A percentile compares a stretch with the other conserved stretches of the same genome.
Evolutionary conservation across 345 rosid species (phyloP).

Genomic region (Alliaria petiolata): DNA sequence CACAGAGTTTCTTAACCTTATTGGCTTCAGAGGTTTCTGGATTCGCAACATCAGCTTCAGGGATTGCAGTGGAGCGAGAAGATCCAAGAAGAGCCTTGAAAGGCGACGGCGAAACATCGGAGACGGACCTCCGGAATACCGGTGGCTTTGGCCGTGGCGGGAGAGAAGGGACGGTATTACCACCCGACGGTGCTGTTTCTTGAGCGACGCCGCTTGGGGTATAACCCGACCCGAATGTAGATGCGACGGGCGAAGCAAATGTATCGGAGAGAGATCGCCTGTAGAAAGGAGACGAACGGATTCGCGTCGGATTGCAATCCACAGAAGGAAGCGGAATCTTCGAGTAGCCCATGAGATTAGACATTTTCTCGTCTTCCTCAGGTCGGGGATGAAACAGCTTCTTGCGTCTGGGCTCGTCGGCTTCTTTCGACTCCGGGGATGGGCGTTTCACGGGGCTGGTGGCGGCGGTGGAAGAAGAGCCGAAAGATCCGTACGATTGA

Average conservation of each 20-base stretch:
- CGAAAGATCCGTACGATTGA: constrained; percentile 28
- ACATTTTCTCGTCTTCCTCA: constrained; percentile 21
- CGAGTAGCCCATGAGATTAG: constrained; percentile 22
- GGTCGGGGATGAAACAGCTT: constrained; percentile 20
- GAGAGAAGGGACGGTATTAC: constrained; percentile 5
- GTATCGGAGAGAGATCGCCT: constrained; percentile 32
- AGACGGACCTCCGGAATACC: constrained; percentile 26
- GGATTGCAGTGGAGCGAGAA: not conserved
- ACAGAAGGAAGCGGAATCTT: constrained; percentile 24
- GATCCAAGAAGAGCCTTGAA: constrained; percentile 9
- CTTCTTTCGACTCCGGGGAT: constrained; percentile 28
- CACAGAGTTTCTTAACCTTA: constrained; percentile 9
- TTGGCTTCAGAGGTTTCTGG: constrained; percentile 24
- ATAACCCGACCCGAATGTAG: constrained; percentile 12
- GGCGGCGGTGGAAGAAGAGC: constrained; percentile 21
- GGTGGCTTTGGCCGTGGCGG: constrained; percentile 32
- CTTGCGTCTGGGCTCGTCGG: constrained; percentile 30
- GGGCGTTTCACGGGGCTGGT: constrained; percentile 33
- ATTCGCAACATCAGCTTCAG: constrained; percentile 1
- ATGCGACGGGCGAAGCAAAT: constrained; percentile 13
- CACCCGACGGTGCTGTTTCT: constrained; percentile 20
- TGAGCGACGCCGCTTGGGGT: not conserved
- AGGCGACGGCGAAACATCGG: constrained; percentile 28
- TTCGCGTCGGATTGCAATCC: constrained; percentile 14
- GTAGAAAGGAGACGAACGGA: constrained; percentile 24